Evolutionary conservation across 768 basidiomycete species (phyloP).

Genomic region (Leccinum barrowsii): DNA sequence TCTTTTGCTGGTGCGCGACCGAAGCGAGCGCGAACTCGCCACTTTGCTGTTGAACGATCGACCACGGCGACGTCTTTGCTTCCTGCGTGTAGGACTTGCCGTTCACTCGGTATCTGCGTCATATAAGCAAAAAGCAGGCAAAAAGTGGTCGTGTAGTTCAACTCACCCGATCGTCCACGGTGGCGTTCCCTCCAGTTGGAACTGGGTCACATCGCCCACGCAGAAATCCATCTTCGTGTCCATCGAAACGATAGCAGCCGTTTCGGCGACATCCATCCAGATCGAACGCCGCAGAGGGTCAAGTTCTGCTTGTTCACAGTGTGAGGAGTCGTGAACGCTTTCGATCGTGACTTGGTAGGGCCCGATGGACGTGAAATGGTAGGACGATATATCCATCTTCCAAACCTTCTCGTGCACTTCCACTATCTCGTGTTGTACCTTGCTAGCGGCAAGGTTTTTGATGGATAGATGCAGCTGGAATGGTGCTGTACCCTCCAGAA

Average conservation of each 20-base stretch:
- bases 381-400: slow-evolving; percentile 68
- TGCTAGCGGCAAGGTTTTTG: slow-evolving; percentile 71
- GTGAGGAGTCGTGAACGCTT: slow-evolving; percentile 73
- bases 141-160: background rate
- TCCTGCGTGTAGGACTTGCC: slow-evolving; percentile 71
- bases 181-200: slow-evolving; percentile 90
- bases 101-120: slow-evolving; percentile 74
- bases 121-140: slow-evolving; percentile 1
- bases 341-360: slow-evolving; percentile 79
- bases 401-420: slow-evolving; percentile 52
- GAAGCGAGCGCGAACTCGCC: slow-evolving; percentile 86
- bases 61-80: slow-evolving; percentile 78
- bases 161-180: slow-evolving; percentile 87
- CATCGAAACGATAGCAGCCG: slow-evolving; percentile 86
- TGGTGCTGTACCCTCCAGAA: slow-evolving; percentile 81
- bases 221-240: slow-evolving; percentile 79
- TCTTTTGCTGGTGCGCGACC: slow-evolving; percentile 89
- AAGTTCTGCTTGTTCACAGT: slow-evolving; percentile 71
- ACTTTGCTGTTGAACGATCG: slow-evolving; percentile 74
- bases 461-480: slow-evolving; percentile 76
- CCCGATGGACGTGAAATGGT: slow-evolving; percentile 75
- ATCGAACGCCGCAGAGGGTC: slow-evolving; percentile 59
- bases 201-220: slow-evolving; percentile 85
- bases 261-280: slow-evolving; percentile 95
- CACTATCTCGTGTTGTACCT: slow-evolving; percentile 55